A percentile compares a stretch with the other conserved stretches of the same genome.
Evolutionary conservation across 2,329 filamentous ascomycete genomes (phyloP).

Genomic region (Grosmannia huntii): DNA sequence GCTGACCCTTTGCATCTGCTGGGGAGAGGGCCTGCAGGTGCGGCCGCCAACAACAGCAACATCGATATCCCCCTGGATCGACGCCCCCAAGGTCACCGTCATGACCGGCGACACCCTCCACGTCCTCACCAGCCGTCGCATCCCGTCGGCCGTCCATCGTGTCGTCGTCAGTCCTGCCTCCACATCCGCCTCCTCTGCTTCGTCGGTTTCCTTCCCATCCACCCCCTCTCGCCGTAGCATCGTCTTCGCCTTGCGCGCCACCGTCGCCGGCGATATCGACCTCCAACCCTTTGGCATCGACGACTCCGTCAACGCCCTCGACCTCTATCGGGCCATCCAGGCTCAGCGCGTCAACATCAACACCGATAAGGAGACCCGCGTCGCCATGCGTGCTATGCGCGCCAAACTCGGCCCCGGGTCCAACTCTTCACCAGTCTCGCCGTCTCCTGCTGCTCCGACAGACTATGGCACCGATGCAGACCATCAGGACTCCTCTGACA

Average conservation of each 20-base stretch:
- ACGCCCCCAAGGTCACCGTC: conserved; percentile 11
- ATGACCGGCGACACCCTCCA: conserved; percentile 13
- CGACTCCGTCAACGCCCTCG: conserved; percentile 4
- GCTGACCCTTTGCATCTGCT: conserved; percentile 13
- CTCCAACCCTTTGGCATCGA: conserved; percentile 7
- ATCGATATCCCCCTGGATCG: conserved; percentile 3
- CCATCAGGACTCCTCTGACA: too few relatives aligned
- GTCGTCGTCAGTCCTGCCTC: conserved; percentile 7
- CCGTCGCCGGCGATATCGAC: conserved; percentile 8
- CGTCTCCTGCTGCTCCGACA: too few relatives aligned
- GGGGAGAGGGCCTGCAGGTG: conserved; percentile 13
- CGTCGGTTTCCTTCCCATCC: neutral
- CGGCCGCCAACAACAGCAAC: neutral
- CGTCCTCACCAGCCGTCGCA: conserved; percentile 8
- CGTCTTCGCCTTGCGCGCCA: conserved; percentile 14
- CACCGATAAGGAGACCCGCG: conserved; percentile 5
- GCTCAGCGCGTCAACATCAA: conserved; percentile 13
- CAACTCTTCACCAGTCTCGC: neutral
- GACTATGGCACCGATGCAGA: too few relatives aligned
- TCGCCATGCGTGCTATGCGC: conserved; percentile 5
- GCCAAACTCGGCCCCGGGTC: neutral
- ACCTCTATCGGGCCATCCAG: conserved; percentile 11
- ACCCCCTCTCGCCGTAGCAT: conserved; percentile 10
- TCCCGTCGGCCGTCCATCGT: conserved; percentile 12
- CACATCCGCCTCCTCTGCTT: too few relatives aligned